Evolutionary conservation across 305 asterid genomes (phyloP), one percentile per base, ranked within the genome.

Genomic region (Fraxinus floribunda): DNA sequence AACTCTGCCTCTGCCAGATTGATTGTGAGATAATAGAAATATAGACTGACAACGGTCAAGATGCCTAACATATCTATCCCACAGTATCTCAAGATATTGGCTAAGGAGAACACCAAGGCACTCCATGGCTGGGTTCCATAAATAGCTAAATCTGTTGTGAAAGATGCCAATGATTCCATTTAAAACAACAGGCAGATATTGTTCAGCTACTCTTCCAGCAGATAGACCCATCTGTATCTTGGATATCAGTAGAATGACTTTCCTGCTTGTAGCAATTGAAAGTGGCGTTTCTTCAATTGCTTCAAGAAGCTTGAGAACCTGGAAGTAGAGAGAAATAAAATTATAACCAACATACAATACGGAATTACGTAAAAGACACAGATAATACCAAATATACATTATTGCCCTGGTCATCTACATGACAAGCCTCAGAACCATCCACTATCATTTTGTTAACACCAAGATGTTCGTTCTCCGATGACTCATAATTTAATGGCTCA

Each of bases 121-220:
- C 85, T 93, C 97, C 81, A 87, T 79, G 77, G 97, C 97, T 57
- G 98, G 97, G 72, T 85, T 86, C 97, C 96, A 93, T 83, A 92
- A 85, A 79, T 83, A 80, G 86, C 90, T 90, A 84, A 94, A 91
- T 81, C 94, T 90, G 88, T 91, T 92, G 85, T 97, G 94, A 73
- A 97, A 87, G 83, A 97, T 88, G 86, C 98, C 99, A 49, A 97
- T 83, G 80, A 90, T 83, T 85, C 98, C 98, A 88, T 84, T 75
- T 81, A 97, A 87, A 83, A 89, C 88, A 46, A 86, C 83, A 83
- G 93, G 88, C 71, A 92, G 81, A 85, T 92, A 93, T 79, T 87
- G 86, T 78, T 89, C 92, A 77, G 92, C 88, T 84, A 95, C 86
- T 87, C 88, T 89, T 76, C 81, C 84, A 79, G 94, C 85, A 86